Conservation (phyloP, 148 eudicot species). For the Rhododendron henanense region DNA sequence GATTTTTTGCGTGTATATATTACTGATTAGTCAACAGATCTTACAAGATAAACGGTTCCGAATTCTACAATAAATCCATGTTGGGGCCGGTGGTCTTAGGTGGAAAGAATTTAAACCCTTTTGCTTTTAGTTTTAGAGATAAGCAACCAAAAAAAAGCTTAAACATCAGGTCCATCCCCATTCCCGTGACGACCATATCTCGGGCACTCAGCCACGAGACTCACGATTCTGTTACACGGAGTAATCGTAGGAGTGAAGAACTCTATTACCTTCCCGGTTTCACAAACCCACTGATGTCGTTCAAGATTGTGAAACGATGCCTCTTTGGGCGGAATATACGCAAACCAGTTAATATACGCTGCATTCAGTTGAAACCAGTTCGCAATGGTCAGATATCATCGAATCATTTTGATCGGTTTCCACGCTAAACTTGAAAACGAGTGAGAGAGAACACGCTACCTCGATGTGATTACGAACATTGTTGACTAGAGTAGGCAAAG, state of each 20-base stretch:
- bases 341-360: constrained; percentile 46
- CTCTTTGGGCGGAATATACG: constrained; percentile 52
- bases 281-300: constrained; percentile 57
- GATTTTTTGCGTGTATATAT: no score
- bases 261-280: constrained; percentile 75
- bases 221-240: neutral
- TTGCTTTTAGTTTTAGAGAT: no score
- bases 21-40: no score
- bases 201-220: neutral
- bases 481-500: constrained; percentile 77
- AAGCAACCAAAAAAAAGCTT: neutral
- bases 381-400: neutral
- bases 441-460: constrained; percentile 30
- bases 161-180: neutral
- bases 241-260: neutral
- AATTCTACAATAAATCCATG: no score
- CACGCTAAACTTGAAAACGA: neutral
- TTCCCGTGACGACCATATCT: neutral
- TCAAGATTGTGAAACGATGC: constrained; percentile 52
- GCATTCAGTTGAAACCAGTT: constrained; percentile 15
- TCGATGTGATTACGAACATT: constrained; percentile 60
- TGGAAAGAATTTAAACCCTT: no score
- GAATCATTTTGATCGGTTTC: neutral
- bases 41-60: no score
- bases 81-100: no score